Conservation (phyloP, 129 eudicot species). For the Heracleum sosnowskyi region DNA sequence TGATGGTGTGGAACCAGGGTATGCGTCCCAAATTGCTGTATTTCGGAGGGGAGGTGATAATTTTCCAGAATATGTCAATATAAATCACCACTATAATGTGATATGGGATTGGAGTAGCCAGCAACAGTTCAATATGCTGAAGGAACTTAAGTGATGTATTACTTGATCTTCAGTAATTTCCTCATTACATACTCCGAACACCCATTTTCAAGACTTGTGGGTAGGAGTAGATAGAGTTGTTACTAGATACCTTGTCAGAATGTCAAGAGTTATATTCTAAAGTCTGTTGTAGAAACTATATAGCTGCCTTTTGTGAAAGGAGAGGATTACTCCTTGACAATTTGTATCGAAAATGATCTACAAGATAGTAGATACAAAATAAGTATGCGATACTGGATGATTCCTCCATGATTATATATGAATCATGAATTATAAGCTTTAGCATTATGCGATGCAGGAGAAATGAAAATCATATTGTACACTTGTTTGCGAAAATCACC, state of each 20-base stretch:
- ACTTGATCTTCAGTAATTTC: neutral
- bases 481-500: too few relatives aligned
- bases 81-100: constrained; percentile 22
- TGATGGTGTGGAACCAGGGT: constrained; percentile 71
- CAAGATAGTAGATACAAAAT: neutral
- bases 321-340: neutral
- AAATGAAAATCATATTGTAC: too few relatives aligned
- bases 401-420: neutral
- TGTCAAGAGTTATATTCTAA: neutral
- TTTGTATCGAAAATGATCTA: neutral
- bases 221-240: neutral
- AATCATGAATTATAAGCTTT: too few relatives aligned
- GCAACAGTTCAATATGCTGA: constrained; percentile 6
- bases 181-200: neutral
- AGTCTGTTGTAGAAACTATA: neutral
- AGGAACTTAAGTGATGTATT: neutral
- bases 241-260: neutral
- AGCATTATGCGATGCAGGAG: too few relatives aligned
- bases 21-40: constrained; percentile 94
- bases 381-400: neutral
- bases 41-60: constrained; percentile 40
- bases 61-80: constrained; percentile 5
- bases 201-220: neutral
- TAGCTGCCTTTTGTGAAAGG: neutral
- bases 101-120: constrained; percentile 72